Evolutionary conservation across 371 early-diverging fungal species (phyloP), one percentile per base, ranked within the genome.

Genomic region (Lichtheimia hyalospora): DNA sequence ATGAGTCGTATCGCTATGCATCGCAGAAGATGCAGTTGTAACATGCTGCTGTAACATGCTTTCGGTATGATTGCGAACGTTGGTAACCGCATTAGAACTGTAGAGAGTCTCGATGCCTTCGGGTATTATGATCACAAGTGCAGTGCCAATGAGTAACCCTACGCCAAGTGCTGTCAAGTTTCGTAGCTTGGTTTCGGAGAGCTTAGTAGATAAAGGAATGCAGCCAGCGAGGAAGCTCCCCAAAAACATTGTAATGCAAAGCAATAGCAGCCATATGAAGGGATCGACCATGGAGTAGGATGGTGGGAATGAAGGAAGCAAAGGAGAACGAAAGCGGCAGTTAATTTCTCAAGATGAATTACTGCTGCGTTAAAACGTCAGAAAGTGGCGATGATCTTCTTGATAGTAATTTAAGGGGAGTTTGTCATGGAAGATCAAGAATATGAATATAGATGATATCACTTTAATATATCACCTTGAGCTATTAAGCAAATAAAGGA

Each of bases 81-180:
- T 18, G 23, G 42, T 62, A 61, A 20, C 58, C 68, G 7, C 27
- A 21, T 24, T 62, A 6, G 56, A 40, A 28, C 65, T 74, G 59
- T 92, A 90, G 18, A 97, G 72, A 1, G 96, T 92, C 62, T 95
- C 95, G 24, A 96, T 87, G 21, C 97, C 96, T 71, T 96, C 97
- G 2, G 97, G 97, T 44, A 96, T 73, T 54, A 96, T 94, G 8
- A 96, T 94, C 12, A 90, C 86, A 23, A 96, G 77, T 3, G 94
- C 90, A 0, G 96, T 93, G 7, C 96, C 95, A 46, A 96, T 88
- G 21, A 97, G 82, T 34, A 97, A 81, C 14, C 97, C 97, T 12
- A 90, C 89, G 25, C 96, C 92, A 70, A 95, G 85, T n/a, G 92
- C 89, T n/a, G 94, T 90, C 27, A 94, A 73, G 42, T 88, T 66